Base-by-base conservation (phyloP, 805 yeast genomes). In the Jamesozyma gamospora region DNA sequence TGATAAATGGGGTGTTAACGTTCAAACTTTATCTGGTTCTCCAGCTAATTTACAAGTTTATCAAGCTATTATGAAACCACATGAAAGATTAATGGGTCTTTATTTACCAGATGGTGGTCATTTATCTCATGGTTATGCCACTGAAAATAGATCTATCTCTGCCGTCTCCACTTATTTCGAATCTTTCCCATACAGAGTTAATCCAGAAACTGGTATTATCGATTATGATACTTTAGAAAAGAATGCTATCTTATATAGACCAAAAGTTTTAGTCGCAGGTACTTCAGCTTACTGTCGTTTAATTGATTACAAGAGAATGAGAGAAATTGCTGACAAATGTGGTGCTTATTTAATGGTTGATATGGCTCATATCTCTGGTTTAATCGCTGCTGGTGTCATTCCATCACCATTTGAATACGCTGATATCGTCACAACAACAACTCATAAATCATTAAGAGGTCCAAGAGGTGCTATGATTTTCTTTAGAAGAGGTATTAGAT, bases 401-500 rank as follows among this genome's bases (percentile, higher is more conserved):
- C 94, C 88, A 53, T 80, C 94, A 42, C 98, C 98, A 49, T 92
- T 92, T 71, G 94, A 87, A 67, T 86, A 82, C 66, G 90, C 97
- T 44, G 98, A 92, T 61, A 81, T 92, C 52, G 98, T 92, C 60
- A 92, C 98, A 51, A 92, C 98, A 55, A 90, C 98, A 43, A 90
- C 98, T 44, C 98, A 92, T 75, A 92, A 92, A 72, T 88, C 97
- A 30, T 75, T 92, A 59, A 84, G 98, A 72, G 98, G 98, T 46
- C 98, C 98, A 64, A 85, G 98, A 73, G 98, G 98, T 66, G 96
- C 98, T 42, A 90, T 92, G 96, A 92, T 92, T 65, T 92, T 92
- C 75, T 92, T 82, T 79, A 85, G 97, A 74, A 82, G 82, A 65
- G 98, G 98, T 55, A 77, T 88, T 45, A 79, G 95, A 74, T 78